These are phyloP conservation scores for Westerdykella ornata DNA, from an alignment of 2,329 filamentous ascomycete species.

Conservation along the genomic window DNA sequence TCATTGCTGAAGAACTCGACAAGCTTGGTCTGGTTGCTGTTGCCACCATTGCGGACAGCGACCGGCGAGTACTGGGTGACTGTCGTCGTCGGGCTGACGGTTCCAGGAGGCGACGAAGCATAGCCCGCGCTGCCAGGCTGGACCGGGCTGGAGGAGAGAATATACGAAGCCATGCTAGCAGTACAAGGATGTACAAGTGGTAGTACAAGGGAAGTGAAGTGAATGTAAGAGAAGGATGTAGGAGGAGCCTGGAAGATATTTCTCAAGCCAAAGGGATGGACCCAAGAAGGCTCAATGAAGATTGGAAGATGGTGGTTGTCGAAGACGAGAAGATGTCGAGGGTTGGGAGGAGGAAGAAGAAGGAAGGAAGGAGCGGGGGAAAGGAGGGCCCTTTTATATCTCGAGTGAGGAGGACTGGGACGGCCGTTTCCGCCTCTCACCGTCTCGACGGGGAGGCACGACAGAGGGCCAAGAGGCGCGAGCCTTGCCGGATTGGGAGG, in stretches of 20 bases:
- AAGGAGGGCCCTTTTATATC: neutral
- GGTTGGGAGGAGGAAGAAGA: conserved; percentile 12
- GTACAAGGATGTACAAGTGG: too few species aligned
- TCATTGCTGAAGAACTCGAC: conserved; percentile 22
- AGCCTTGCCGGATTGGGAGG: neutral
- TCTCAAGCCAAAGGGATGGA: too few species aligned
- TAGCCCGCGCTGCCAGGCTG: neutral
- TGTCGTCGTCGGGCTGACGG: neutral
- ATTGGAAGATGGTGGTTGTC: neutral
- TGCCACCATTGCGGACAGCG: neutral
- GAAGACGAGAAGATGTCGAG: neutral
- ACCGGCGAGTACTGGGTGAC: conserved; percentile 1
- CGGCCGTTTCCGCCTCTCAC: too few species aligned
- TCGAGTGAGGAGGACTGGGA: too few species aligned
- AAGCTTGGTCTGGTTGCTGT: neutral
- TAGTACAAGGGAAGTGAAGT: too few species aligned
- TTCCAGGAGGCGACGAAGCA: neutral
- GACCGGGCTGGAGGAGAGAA: neutral
- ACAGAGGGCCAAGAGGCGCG: neutral
- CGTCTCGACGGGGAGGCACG: conserved; percentile 1
- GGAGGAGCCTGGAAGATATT: too few species aligned
- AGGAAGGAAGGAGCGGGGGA: conserved; percentile 1
- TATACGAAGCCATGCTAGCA: neutral
- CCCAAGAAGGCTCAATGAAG: too few species aligned
- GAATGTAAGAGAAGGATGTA: too few species aligned